Conservation (phyloP, 495 filamentous ascomycete species). For the Hypoxylon crocopeplum region DNA sequence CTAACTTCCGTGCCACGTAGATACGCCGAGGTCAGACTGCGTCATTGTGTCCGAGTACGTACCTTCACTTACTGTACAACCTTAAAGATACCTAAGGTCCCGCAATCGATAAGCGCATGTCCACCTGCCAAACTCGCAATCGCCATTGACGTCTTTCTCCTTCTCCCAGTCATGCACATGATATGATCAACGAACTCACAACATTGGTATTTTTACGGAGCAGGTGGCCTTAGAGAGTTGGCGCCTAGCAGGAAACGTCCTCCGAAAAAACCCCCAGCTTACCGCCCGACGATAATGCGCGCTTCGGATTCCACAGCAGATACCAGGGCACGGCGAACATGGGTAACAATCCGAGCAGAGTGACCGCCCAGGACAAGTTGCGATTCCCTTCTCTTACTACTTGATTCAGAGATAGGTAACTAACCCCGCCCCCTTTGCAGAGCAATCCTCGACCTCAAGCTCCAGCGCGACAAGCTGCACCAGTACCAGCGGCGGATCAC, state of each 20-base stretch:
- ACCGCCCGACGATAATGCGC: conserved; percentile 33
- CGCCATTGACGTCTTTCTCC: neutral
- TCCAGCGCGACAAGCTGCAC: conserved; percentile 94
- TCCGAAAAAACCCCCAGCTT: neutral
- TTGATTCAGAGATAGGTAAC: neutral
- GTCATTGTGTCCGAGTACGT: no score
- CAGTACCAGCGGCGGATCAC: conserved; percentile 88
- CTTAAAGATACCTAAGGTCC: no score
- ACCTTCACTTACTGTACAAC: no score
- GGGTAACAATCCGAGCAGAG: conserved; percentile 52
- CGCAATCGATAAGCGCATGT: conserved; percentile 32
- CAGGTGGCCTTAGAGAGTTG: conserved; percentile 16
- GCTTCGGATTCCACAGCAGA: conserved; percentile 35
- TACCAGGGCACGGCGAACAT: conserved; percentile 45
- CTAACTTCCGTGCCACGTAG: no score
- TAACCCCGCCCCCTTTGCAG: conserved; percentile 23
- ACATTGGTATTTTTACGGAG: neutral
- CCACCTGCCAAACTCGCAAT: conserved; percentile 22
- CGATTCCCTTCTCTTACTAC: neutral
- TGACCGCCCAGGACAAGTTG: conserved; percentile 57
- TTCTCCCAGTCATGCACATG: neutral
- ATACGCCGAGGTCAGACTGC: no score
- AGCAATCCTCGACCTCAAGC: conserved; percentile 96
- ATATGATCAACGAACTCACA: conserved; percentile 9
- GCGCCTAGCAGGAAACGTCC: no score